Base-by-base conservation (phyloP, 1,139 yeast species). In the Scheffersomyces stambukii region DNA sequence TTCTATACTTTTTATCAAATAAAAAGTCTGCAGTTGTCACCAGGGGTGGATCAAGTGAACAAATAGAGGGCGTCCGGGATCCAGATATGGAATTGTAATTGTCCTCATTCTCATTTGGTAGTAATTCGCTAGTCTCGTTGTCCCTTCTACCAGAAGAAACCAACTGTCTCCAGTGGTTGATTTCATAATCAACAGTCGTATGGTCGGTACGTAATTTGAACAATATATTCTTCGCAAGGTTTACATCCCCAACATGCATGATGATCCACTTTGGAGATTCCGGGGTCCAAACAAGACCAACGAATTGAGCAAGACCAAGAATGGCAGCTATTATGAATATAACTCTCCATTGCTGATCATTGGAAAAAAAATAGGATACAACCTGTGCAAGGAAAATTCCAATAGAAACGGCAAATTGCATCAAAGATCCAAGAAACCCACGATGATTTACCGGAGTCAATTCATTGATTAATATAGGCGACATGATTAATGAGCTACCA, bases 251-350 rank as follows among this genome's bases (percentile, higher is more conserved):
- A 6, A 44, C 43, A 27, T 52, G 48, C 32, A 58, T 37, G 11
- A 60, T 48, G 15, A 63, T 42, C 70, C 70, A 64, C 41, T 62
- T 63, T 3, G 70, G 70, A 17, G 65, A 58, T 36, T 64, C 70
- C 2, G 50, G 51, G 2, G 57, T 52, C 3, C 64, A 50, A 38
- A 58, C 52, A 15, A 63, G 42, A 18, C 56, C 47, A 2, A 47
- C n/a, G 33, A 56, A 58, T 32, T 62, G 67, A 13, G 47, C 21
- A 2, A 50, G 29, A 0, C 54, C 65, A 13, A 61, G 35, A 0
- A 33, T 18, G 19, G 48, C 45, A 1, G 61, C 61, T 25, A 52
- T 36, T 8, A 48, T 35, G 35, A 61, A 62, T 4, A 63, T 45
- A 13, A 31, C 31, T 22, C 68, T 45, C 69, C 70, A 63, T 36